These are phyloP conservation scores for Candida germanica DNA, from an alignment of 805 yeast species.

Conservation along the genomic window DNA sequence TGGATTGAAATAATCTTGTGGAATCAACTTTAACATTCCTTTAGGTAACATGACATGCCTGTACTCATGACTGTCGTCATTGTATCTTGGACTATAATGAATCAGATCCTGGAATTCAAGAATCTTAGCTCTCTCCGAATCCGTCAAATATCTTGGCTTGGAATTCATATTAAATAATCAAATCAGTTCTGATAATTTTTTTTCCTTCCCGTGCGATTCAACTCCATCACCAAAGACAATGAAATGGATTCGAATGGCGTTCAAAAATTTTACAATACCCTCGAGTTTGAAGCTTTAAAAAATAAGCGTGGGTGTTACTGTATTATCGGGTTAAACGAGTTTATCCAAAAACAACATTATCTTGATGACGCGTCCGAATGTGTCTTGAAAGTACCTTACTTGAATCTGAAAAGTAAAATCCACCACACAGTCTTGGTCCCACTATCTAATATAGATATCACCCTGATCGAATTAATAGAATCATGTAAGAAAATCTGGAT, in stretches of 20 bases:
- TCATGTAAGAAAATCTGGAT: no score
- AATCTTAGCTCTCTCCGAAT: conserved; percentile 79
- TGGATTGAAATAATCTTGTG: conserved; percentile 88
- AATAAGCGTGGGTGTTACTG: no score
- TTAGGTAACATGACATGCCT: conserved; percentile 97
- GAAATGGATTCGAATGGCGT: neutral
- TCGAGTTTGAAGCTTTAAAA: no score
- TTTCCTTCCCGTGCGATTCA: no score
- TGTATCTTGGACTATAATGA: conserved; percentile 90
- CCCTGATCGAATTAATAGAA: no score
- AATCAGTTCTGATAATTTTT: neutral
- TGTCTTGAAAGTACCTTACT: no score
- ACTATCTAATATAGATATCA: no score
- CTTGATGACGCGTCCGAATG: neutral
- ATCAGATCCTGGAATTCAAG: conserved; percentile 91
- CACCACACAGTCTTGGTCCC: no score
- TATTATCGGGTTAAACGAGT: no score
- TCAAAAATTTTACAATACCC: no score
- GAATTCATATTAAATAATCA: conserved; percentile 30
- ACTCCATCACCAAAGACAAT: no score
- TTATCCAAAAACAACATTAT: neutral
- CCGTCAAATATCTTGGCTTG: conserved; percentile 71
- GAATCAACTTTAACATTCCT: conserved; percentile 89
- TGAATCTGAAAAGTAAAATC: no score
- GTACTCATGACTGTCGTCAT: conserved; percentile 89